These are phyloP conservation scores for Fagus sylvatica DNA, from an alignment of 306 rosid species.

Conservation along the genomic window DNA sequence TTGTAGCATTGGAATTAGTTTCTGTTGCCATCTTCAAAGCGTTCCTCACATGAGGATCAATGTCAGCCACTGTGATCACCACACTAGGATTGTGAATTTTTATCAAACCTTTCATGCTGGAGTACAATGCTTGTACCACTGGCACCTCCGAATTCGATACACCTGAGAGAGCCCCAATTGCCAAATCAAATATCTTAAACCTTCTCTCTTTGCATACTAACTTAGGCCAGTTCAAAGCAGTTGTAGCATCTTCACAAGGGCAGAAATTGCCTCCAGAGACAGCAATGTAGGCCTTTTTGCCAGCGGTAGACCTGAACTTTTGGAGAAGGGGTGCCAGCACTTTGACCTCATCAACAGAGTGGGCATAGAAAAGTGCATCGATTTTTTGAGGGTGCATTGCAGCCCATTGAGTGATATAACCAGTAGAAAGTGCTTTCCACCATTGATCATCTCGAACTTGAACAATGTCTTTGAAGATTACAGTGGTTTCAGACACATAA, in stretches of 20 bases:
- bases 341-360: constrained; percentile 69
- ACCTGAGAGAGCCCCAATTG: constrained; percentile 63
- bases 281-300: constrained; percentile 82
- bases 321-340: constrained; percentile 84
- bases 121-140: constrained; percentile 70
- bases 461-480: constrained; percentile 89
- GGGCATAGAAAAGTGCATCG: constrained; percentile 92
- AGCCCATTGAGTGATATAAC: constrained; percentile 94
- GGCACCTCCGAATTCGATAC: constrained; percentile 81
- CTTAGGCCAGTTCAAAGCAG: constrained; percentile 74
- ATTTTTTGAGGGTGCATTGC: constrained; percentile 90
- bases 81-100: constrained; percentile 86
- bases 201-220: constrained; percentile 77
- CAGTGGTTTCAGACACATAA: constrained; percentile 95
- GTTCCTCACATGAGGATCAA: constrained; percentile 69
- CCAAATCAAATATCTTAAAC: constrained; percentile 83
- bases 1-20: constrained; percentile 49
- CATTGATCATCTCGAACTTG: constrained; percentile 95
- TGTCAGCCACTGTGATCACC: constrained; percentile 68
- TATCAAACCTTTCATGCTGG: constrained; percentile 92
- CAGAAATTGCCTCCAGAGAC: constrained; percentile 77
- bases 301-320: constrained; percentile 73
- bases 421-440: constrained; percentile 94
- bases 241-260: constrained; percentile 76
- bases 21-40: constrained; percentile 91